Evolutionary conservation across 2,329 filamentous ascomycete genomes (phyloP), one percentile per base, ranked within the genome.

Genomic region (Ceratocystis destructans): DNA sequence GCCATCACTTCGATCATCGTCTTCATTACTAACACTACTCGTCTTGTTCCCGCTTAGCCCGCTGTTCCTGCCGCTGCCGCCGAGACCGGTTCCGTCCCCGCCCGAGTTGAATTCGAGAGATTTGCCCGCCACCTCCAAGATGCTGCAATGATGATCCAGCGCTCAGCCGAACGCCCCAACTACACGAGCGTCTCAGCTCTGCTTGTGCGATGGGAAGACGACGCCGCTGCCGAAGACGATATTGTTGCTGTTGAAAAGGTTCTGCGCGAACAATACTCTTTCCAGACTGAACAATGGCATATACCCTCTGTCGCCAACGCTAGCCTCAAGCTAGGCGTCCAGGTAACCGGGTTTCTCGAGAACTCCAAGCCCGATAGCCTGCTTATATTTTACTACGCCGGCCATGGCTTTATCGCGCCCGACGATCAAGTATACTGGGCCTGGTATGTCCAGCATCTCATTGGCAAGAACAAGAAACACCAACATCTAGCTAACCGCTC

Each of bases 91-190:
- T 46, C 66, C 22, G 62, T 68, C 8, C 68, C 61, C 44, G 68
- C 67, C 59, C 79, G 82, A 70, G 79, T 83, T 74, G 83, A 86
- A 71, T 87, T 87, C 74, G 84, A 87, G 74, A 80, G 82, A 64
- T 87, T 87, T 72, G 84, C 84, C 68, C 80, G 84, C 61, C 84
- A 87, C 75, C 79, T 87, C 57, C 84, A 87, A 72, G 84, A 87
- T 79, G 84, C 84, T 62, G 84, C 84, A 69, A 85, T 86, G 80
- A 77, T 85, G 71, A 85, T 87, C 70, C 83, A 85, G 72, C 79
- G 82, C 69, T 83, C 86, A 74, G 82, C 82, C 59, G 82, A 85
- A 71, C 79, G 79, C 67, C 78, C 79, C 2, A 79, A 79, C 28
- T 85, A 87, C 70, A 79, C 76, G 20, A 80, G 79, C 66, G 83